These are phyloP conservation scores for Paraglomus brasilianum DNA, from an alignment of 192 early-diverging fungal genomes.

Conservation along the genomic window DNA sequence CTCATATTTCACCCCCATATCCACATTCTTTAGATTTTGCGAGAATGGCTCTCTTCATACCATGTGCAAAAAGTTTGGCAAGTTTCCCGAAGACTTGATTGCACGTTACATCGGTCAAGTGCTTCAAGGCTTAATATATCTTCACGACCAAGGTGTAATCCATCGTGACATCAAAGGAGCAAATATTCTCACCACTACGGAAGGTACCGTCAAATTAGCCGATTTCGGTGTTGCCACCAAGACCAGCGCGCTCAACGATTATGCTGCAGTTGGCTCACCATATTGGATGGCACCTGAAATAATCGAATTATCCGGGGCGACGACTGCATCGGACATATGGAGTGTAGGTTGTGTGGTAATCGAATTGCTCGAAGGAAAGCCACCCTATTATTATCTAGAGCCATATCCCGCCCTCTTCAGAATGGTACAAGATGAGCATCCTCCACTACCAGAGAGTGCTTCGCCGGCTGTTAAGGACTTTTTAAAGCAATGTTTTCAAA, in stretches of 20 bases:
- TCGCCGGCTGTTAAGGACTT: conserved; percentile 70
- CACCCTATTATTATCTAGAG: conserved; percentile 67
- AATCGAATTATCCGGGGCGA: conserved; percentile 62
- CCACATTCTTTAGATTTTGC: conserved; percentile 48
- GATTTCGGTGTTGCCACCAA: conserved; percentile 77
- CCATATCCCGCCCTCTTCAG: conserved; percentile 69
- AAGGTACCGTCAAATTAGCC: conserved; percentile 71
- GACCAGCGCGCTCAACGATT: conserved; percentile 44
- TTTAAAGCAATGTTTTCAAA: conserved; percentile 74
- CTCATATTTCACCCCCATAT: not conserved
- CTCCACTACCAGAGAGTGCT: conserved; percentile 65
- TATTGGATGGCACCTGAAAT: conserved; percentile 83
- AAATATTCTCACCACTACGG: conserved; percentile 70
- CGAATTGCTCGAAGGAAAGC: conserved; percentile 67
- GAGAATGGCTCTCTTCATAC: conserved; percentile 73
- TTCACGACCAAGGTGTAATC: conserved; percentile 83
- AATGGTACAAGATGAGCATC: conserved; percentile 73
- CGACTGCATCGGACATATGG: conserved; percentile 72
- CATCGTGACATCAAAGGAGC: conserved; percentile 93
- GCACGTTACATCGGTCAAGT: conserved; percentile 81
- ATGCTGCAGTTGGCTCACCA: conserved; percentile 63
- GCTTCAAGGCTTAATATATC: conserved; percentile 79
- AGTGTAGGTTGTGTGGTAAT: conserved; percentile 72
- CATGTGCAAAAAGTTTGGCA: conserved; percentile 70
- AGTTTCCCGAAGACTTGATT: conserved; percentile 68